Base-by-base conservation (phyloP, 176 grass and related monocot species). In the Phragmites australis region DNA sequence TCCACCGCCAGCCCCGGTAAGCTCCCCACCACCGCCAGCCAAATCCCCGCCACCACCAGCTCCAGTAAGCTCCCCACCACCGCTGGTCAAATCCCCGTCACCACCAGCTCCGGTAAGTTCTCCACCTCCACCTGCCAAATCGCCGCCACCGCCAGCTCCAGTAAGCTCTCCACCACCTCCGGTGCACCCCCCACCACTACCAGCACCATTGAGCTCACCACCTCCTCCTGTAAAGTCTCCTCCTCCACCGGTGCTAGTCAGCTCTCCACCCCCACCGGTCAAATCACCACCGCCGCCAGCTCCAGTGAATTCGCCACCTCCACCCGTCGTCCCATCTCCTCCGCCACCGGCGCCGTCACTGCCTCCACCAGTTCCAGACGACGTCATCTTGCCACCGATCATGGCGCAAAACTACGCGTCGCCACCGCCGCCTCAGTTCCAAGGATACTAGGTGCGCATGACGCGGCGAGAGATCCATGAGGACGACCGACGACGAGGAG, bases 391-490 rank as follows among this genome's bases (percentile, higher is more conserved):
- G 1, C 89, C 81, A 1, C 89, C 89, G 0, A 72, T 91, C 81
- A 37, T 75, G 23, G 32, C 19, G 1, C 58, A 63, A 21, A 53
- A 70, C 12, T 88, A 91, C 1, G 65, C 65, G 0, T 88, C 85
- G 0, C 89, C 85, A 0, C 85, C 85, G 1, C 89, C 89, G 3
- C 89, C 89, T 18, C 58, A 72, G 18, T 88, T 84, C 65, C 71
- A 65, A 81, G 89, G 89, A 21, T 91, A 91, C 71, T 91, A 1
- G 0, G 18, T 17, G 27, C 12, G 12, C 5, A 48, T 31, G 46
- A 70, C 4, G 17, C 4, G 2, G 1, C 0, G 30, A 48, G 30
- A 72, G 41, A 65, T 50, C 49, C 30, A 75, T 32, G 62, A 39
- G 17, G 30, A 68, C 3, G 47, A 63, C n/a, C 0, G 67, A 81